Percentiles rank a stretch among this genome's conserved stretches.
These are phyloP conservation scores for Marasmius oreades DNA, from an alignment of 1,284 basidiomycete genomes.

Conservation along the genomic window DNA sequence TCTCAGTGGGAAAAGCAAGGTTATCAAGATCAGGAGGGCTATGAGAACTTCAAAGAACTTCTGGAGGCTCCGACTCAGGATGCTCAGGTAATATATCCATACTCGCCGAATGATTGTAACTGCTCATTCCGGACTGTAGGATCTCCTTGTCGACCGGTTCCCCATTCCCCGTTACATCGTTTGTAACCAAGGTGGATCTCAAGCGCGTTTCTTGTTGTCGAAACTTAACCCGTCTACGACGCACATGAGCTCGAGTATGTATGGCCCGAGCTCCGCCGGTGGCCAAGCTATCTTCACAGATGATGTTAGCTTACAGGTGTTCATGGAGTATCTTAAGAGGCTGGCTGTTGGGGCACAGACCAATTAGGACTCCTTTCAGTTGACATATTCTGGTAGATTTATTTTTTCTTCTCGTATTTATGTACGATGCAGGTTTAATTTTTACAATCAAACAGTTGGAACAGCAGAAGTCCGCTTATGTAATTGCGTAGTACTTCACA, in stretches of 20 bases:
- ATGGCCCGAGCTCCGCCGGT: slow-evolving; percentile 66
- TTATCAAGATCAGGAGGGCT: slow-evolving; percentile 98
- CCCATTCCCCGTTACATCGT: slow-evolving; percentile 98
- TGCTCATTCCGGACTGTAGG: slow-evolving; percentile 43
- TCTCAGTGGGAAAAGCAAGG: slow-evolving; percentile 99
- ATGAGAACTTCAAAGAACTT: slow-evolving; percentile 97
- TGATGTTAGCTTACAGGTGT: slow-evolving; percentile 95
- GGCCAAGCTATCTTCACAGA: slow-evolving; percentile 99
- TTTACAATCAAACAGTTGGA: no score
- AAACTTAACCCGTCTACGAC: slow-evolving; percentile 99
- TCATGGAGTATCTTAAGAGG: slow-evolving; percentile 94
- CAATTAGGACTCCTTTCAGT: slow-evolving; percentile 35
- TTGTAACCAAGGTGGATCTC: slow-evolving; percentile 96
- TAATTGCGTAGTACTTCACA: no score
- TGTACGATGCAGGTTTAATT: no score
- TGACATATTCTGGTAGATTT: background rate
- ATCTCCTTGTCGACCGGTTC: slow-evolving; percentile 92
- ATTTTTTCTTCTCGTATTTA: background rate
- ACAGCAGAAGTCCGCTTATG: no score
- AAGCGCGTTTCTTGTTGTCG: slow-evolving; percentile 94
- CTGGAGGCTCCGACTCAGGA: slow-evolving; percentile 81
- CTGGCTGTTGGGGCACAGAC: slow-evolving; percentile 75
- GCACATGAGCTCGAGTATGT: slow-evolving; percentile 90
- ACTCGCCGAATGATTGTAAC: background rate
- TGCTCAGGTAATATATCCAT: slow-evolving; percentile 52